Percentiles rank a stretch among this genome's conserved stretches.
phyloP scores from a whole-genome alignment of 1,284 basidiomycete species.

The Dichomitus squalens region DNA sequence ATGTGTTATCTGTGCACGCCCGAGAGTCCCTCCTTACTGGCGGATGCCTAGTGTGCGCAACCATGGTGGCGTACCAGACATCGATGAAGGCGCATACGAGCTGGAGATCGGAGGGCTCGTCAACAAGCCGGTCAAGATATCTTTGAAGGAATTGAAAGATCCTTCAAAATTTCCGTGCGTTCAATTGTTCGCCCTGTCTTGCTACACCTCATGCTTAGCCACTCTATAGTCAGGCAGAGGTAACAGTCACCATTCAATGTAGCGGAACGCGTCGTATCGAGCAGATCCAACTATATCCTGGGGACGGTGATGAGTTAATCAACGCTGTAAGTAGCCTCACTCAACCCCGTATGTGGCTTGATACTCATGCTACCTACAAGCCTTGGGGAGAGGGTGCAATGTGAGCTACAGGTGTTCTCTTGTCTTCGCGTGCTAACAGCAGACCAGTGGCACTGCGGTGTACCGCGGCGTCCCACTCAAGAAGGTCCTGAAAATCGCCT shows the following conservation, averaged over 20 bases:
- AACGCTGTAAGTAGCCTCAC: constrained; percentile 36
- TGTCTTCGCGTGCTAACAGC: background rate
- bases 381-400: constrained; percentile 61
- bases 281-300: constrained; percentile 55
- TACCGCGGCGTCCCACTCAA: constrained; percentile 55
- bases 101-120: constrained; percentile 54
- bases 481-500: constrained; percentile 55
- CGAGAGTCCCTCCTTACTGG: background rate
- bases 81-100: constrained; percentile 45
- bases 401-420: constrained; percentile 32
- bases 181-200: background rate
- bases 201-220: background rate
- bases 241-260: constrained; percentile 57
- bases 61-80: constrained; percentile 50
- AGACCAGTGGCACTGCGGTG: constrained; percentile 32
- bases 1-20: constrained; percentile 16
- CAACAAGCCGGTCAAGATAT: constrained; percentile 44
- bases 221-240: constrained; percentile 43
- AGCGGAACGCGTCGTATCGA: constrained; percentile 56
- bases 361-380: constrained; percentile 4
- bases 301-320: constrained; percentile 60
- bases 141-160: constrained; percentile 50
- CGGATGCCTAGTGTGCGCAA: constrained; percentile 44
- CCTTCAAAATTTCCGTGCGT: constrained; percentile 48
- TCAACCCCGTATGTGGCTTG: background rate